Conservation (phyloP, 805 yeast species). For the Saturnispora serradocipensis region DNA sequence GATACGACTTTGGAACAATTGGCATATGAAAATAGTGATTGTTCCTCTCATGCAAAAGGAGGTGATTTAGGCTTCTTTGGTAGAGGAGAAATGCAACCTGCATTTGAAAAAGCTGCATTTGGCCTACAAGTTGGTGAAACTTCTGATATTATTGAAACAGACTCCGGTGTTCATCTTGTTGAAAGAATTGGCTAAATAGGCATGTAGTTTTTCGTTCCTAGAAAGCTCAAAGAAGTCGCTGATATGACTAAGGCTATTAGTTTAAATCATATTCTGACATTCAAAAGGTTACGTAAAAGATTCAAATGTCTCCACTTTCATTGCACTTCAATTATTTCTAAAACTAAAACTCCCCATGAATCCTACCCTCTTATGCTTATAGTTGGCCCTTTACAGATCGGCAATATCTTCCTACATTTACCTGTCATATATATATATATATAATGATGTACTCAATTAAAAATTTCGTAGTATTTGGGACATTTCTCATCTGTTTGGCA, state of each 20-base stretch:
- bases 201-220: no score
- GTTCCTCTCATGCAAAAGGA: conserved; percentile 74
- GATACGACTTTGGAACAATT: conserved; percentile 57
- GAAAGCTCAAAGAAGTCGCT: no score
- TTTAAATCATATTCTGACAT: no score
- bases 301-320: not conserved
- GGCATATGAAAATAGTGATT: conserved; percentile 80
- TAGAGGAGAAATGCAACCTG: conserved; percentile 90
- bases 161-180: conserved; percentile 84
- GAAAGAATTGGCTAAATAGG: conserved; percentile 61
- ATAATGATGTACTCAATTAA: not conserved
- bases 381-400: not conserved
- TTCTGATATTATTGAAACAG: conserved; percentile 77
- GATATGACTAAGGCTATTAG: no score
- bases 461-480: not conserved
- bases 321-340: not conserved
- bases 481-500: not conserved
- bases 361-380: not conserved
- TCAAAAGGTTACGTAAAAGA: not conserved
- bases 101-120: conserved; percentile 84
- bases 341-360: not conserved
- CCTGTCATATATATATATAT: not conserved
- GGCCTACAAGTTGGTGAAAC: conserved; percentile 73
- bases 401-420: not conserved
- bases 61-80: conserved; percentile 91